Conservation (phyloP, 345 rosid species). For the Lagerstroemia speciosa region DNA sequence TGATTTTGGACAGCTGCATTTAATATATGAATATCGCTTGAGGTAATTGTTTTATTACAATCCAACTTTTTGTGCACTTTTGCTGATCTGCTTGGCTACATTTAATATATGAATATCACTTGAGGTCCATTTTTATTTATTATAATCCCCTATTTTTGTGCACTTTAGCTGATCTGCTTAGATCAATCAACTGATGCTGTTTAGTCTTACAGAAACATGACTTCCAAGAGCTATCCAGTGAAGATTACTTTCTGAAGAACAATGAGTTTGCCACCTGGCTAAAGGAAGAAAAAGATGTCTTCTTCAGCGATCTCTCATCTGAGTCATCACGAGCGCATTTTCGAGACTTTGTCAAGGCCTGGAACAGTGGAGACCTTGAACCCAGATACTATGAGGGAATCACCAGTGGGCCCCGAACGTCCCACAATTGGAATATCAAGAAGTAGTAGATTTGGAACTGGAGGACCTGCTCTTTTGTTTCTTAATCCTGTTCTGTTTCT, state of each 20-base stretch:
- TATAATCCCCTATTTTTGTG: background rate
- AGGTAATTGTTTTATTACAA: background rate
- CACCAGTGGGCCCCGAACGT: constrained; percentile 56
- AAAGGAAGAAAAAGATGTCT: constrained; percentile 61
- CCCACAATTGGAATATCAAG: constrained; percentile 77
- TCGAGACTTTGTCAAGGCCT: constrained; percentile 50
- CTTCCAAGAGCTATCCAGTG: constrained; percentile 54
- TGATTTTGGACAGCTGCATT: background rate
- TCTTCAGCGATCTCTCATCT: constrained; percentile 76
- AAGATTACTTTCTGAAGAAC: constrained; percentile 83
- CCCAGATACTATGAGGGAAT: constrained; percentile 77
- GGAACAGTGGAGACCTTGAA: constrained; percentile 75
- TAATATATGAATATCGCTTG: background rate
- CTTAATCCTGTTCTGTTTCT: background rate
- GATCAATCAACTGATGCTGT: background rate
- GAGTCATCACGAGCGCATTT: constrained; percentile 65
- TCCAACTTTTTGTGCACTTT: background rate
- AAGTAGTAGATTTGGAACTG: constrained; percentile 8
- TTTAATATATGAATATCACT: background rate
- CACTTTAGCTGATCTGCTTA: background rate
- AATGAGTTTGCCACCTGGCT: constrained; percentile 91
- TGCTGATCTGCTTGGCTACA: no score
- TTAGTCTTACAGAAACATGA: constrained; percentile 40
- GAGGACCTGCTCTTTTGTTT: background rate
- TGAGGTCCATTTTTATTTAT: background rate